Base-by-base conservation (phyloP, 257 asterid species). In the Jacaranda mimosifolia region DNA sequence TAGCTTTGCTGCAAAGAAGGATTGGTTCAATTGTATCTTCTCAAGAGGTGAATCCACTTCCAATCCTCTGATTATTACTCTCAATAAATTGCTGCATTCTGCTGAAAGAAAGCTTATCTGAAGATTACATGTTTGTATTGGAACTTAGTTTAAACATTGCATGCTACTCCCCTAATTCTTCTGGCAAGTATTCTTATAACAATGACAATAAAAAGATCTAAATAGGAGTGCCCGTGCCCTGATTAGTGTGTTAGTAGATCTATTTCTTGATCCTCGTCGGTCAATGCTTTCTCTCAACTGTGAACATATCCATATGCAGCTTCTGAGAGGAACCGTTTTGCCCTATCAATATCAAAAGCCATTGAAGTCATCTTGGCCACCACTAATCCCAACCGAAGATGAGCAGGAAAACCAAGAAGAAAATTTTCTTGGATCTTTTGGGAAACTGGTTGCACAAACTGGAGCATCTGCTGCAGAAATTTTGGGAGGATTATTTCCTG, bases 391-490 rank as follows among this genome's bases (percentile, higher is more conserved):
- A 49, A 75, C 79, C 7, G 90, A 86, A 71, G 86, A 77, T 32
- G 88, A 85, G 36, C 87, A 85, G 48, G 92, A 86, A 77, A 90
- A 85, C 72, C 91, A 80, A 82, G 92, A 89, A 69, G 89, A 86
- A 59, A 75, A 84, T 76, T 74, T 90, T 73, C 60, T 85, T 0
- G 89, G 87, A 53, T 90, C 92, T 36, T 43, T 88, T 4, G 87
- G 83, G n/a, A 82, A 80, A 68, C 81, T 90, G 26, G 66, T 85
- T 49, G 77, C 77, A 53, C 92, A 84, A 67, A 68, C 90, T 7
- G 87, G 90, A 81, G 80, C 87, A 67, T 85, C 90, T 35, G 82
- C 84, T n/a, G 70, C 83, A 2, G 91, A 86, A 66, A 82, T 90
- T 17, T 64, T 88, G 17, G 83, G 88, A 73, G 86, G 87, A 51